Evolutionary conservation across 371 early-diverging fungal genomes (phyloP).

Genomic region (Mortierella sp.): DNA sequence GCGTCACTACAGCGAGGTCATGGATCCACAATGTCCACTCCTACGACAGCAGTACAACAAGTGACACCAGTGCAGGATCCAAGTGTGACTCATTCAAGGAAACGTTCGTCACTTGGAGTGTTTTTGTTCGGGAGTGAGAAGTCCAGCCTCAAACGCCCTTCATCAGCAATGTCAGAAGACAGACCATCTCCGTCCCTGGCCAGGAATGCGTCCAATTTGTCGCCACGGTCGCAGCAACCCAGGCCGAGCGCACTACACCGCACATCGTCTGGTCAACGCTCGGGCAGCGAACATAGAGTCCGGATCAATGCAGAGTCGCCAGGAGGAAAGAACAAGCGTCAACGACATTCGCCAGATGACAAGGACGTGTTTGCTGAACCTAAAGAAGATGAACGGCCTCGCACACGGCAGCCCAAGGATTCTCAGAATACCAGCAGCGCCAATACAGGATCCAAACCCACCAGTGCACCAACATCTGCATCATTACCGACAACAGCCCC

Average conservation of each 20-base stretch:
- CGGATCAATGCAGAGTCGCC: not conserved
- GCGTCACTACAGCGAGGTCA: not conserved
- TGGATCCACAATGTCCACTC: not conserved
- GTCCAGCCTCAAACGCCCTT: slow-evolving; percentile 26
- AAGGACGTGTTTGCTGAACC: not conserved
- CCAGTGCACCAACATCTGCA: not conserved
- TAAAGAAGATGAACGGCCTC: not conserved
- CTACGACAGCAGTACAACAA: not conserved
- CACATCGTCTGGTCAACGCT: not conserved
- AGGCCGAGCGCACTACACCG: not conserved
- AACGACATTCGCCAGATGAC: not conserved
- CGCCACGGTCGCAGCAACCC: not conserved
- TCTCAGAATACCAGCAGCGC: not conserved
- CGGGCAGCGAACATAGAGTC: not conserved
- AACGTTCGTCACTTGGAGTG: not conserved
- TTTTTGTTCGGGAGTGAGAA: slow-evolving; percentile 24
- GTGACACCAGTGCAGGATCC: not conserved
- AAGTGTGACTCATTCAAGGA: not conserved
- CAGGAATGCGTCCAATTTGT: not conserved
- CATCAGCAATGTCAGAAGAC: slow-evolving; percentile 16
- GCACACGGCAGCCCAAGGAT: not conserved
- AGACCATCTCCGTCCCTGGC: not conserved
- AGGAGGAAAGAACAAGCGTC: slow-evolving; percentile 10
- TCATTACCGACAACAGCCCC: not conserved
- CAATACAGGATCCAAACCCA: not conserved